phyloP scores from a whole-genome alignment of 1,284 basidiomycete species.

The Sporisorium exsertum region DNA sequence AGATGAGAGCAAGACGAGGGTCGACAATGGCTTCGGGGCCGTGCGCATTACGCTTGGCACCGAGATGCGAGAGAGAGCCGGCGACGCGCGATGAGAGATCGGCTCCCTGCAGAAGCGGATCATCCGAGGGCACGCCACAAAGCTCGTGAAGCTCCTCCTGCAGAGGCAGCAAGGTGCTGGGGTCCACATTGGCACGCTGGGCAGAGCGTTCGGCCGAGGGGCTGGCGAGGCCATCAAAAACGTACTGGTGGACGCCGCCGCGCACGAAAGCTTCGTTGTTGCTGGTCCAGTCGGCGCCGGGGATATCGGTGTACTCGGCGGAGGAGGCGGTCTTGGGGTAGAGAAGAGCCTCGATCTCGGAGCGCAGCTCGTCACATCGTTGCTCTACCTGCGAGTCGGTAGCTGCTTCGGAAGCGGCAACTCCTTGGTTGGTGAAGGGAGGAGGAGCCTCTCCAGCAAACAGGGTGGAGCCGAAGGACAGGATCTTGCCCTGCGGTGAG shows the following conservation, averaged over 20 bases:
- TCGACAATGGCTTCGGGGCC: conserved; percentile 48
- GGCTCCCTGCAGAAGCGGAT: conserved; percentile 54
- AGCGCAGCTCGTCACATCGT: conserved; percentile 42
- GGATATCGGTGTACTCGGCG: conserved; percentile 31
- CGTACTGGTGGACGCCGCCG: conserved; percentile 47
- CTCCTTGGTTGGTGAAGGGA: conserved; percentile 51
- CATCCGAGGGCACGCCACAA: conserved; percentile 52
- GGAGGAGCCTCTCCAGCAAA: conserved; percentile 49
- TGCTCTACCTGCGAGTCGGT: conserved; percentile 26
- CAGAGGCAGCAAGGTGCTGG: conserved; percentile 29
- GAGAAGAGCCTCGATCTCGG: conserved; percentile 39
- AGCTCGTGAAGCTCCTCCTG: conserved; percentile 57
- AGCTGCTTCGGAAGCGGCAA: conserved; percentile 14
- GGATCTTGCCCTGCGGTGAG: conserved; percentile 49
- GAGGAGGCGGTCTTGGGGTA: conserved; percentile 20
- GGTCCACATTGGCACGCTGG: conserved; percentile 32
- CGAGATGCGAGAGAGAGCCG: conserved; percentile 39
- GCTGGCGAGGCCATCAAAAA: conserved; percentile 41
- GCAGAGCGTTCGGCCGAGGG: conserved; percentile 12
- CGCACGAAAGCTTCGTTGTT: conserved; percentile 37
- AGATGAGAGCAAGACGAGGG: conserved; percentile 53
- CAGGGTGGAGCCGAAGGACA: conserved; percentile 58
- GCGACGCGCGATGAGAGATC: conserved; percentile 48
- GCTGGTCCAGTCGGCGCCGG: conserved; percentile 19
- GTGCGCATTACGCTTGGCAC: conserved; percentile 29